Evolutionary conservation across 2,329 filamentous ascomycete species (phyloP).

Genomic region (Elsinoe arachidis): DNA sequence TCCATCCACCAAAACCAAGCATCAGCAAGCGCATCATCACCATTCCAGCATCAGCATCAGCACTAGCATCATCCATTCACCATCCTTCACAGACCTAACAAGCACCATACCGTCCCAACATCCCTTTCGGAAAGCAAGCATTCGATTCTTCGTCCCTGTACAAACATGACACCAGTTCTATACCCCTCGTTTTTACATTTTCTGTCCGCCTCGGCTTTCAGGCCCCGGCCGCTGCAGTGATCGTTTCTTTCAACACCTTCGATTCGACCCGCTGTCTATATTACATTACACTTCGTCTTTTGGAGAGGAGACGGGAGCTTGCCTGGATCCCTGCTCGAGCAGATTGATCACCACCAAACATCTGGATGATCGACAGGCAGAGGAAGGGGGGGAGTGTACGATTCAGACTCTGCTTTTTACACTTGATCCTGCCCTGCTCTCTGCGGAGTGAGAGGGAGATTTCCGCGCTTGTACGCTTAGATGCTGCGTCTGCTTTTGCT

Average conservation of each 20-base stretch:
- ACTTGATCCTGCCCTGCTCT: too few species aligned
- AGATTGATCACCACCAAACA: neutral
- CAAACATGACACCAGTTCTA: conserved; percentile 7
- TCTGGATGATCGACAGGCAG: neutral
- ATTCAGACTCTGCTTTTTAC: neutral
- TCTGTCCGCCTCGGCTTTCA: neutral
- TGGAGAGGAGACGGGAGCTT: neutral
- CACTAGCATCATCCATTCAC: neutral
- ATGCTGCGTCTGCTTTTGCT: neutral
- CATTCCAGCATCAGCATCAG: neutral
- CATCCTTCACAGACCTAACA: neutral
- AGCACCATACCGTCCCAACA: neutral
- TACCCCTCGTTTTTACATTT: conserved; percentile 6
- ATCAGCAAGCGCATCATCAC: neutral
- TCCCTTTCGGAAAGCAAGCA: conserved; percentile 8
- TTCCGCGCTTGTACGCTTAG: conserved; percentile 2
- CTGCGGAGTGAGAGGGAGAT: neutral
- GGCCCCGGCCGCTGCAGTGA: neutral
- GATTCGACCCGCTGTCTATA: conserved; percentile 3
- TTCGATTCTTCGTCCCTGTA: neutral
- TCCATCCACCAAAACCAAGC: neutral
- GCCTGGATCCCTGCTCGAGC: neutral
- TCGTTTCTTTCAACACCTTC: neutral
- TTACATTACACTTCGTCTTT: neutral
- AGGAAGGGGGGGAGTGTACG: neutral